A percentile compares a stretch with the other conserved stretches of the same genome.
Conservation (phyloP, 208 protist genomes). For the Leishmania major region DNA sequence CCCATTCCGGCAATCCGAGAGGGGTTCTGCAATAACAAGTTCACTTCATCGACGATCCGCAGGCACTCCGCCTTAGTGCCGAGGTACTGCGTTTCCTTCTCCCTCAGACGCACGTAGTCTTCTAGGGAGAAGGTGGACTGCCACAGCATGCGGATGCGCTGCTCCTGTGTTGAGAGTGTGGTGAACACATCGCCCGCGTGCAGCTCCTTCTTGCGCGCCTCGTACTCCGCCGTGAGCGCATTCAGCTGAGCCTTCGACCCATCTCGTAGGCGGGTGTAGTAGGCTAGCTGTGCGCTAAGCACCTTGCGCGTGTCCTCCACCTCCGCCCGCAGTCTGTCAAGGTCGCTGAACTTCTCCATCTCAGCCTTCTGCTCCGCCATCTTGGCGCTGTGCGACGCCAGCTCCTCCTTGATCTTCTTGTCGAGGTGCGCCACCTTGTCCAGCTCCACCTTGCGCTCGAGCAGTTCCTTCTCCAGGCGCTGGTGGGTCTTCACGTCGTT, state of each 20-base stretch:
- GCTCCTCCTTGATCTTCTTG: constrained; percentile 88
- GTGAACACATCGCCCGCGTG: constrained; percentile 57
- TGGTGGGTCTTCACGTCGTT: constrained; percentile 85
- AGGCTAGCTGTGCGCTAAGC: constrained; percentile 53
- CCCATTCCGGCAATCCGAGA: constrained; percentile 29
- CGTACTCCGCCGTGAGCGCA: constrained; percentile 53
- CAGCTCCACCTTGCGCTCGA: constrained; percentile 88
- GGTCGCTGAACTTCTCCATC: constrained; percentile 80
- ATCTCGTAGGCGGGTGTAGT: constrained; percentile 72
- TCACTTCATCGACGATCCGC: constrained; percentile 84
- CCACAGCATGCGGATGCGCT: constrained; percentile 85
- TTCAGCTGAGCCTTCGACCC: constrained; percentile 76
- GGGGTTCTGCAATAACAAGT: constrained; percentile 76
- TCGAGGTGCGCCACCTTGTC: constrained; percentile 89
- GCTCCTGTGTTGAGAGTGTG: constrained; percentile 73
- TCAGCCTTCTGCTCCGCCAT: constrained; percentile 84
- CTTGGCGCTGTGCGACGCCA: constrained; percentile 70
- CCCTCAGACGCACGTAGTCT: constrained; percentile 89
- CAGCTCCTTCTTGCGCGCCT: constrained; percentile 54
- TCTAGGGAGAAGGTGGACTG: constrained; percentile 88
- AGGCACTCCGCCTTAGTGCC: constrained; percentile 84
- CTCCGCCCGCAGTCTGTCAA: constrained; percentile 65
- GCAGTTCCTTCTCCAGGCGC: constrained; percentile 87
- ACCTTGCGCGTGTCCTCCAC: constrained; percentile 66
- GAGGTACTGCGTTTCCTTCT: constrained; percentile 89